These are phyloP conservation scores for Mimosa bimucronata DNA, from an alignment of 306 rosid genomes.

Conservation along the genomic window DNA sequence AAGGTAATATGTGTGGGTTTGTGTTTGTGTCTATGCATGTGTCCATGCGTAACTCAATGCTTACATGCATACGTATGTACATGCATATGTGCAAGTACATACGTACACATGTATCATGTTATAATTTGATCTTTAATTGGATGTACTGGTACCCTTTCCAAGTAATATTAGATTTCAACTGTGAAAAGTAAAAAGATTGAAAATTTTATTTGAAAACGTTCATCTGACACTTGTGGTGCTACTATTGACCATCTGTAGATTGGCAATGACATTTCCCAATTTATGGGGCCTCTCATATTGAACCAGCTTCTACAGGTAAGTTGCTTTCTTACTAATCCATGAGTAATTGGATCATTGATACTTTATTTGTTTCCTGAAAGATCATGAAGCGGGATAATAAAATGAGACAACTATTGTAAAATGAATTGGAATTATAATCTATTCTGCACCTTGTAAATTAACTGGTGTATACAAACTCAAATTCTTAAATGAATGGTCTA, in stretches of 20 bases:
- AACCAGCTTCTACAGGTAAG: conserved; percentile 79
- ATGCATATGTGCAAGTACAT: too few relatives aligned
- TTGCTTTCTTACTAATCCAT: conserved; percentile 34
- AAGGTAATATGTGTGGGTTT: conserved; percentile 57
- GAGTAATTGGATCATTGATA: conserved; percentile 2
- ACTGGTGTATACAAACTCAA: not conserved
- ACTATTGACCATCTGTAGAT: conserved; percentile 57
- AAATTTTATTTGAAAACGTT: conserved; percentile 15
- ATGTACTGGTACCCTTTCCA: not conserved
- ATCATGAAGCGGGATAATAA: not conserved
- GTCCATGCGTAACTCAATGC: too few relatives aligned
- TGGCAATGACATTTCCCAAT: conserved; percentile 86
- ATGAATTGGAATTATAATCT: not conserved
- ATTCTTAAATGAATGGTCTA: not conserved
- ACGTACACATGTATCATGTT: too few relatives aligned
- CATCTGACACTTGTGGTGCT: conserved; percentile 32
- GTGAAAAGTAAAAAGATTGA: not conserved
- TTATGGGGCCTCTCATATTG: conserved; percentile 85
- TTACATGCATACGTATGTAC: too few relatives aligned
- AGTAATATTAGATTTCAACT: not conserved
- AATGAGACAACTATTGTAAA: not conserved
- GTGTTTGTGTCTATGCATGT: too few relatives aligned
- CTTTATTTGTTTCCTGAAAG: not conserved
- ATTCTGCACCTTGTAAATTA: not conserved
- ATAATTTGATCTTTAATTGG: conserved; percentile 15